Percentiles rank a stretch among this genome's conserved stretches.
Evolutionary conservation across 106 monocot genomes (phyloP).

Genomic region (Ottelia alismoides): DNA sequence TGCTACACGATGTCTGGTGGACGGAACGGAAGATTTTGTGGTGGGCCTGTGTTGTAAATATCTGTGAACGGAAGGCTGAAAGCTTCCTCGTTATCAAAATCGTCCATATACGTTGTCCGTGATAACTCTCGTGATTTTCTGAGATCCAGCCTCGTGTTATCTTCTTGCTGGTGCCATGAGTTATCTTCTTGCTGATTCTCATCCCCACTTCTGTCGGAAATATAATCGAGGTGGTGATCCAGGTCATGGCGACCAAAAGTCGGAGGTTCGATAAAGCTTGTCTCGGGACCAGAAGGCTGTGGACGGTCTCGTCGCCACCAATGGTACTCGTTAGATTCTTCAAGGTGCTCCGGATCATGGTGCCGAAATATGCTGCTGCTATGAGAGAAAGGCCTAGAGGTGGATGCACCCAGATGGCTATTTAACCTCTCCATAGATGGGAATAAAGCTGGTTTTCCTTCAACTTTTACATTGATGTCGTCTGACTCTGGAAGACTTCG

Average conservation of each 20-base stretch:
- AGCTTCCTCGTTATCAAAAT: background rate
- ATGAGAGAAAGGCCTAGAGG: conserved; percentile 38
- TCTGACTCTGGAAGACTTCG: background rate
- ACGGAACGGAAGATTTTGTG: background rate
- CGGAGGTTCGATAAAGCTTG: conserved; percentile 66
- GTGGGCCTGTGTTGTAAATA: background rate
- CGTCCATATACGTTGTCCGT: background rate
- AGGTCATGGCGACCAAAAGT: conserved; percentile 9
- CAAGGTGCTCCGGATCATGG: conserved; percentile 5
- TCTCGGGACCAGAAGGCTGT: conserved; percentile 1
- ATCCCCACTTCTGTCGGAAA: conserved; percentile 13
- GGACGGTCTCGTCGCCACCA: conserved; percentile 45
- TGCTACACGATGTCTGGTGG: background rate
- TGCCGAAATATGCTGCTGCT: conserved; percentile 6
- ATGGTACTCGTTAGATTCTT: conserved; percentile 3
- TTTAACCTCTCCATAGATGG: conserved; percentile 19
- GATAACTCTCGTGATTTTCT: background rate
- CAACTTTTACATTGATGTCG: conserved; percentile 14
- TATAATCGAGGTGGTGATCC: conserved; percentile 23
- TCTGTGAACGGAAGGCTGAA: background rate
- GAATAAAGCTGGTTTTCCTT: conserved; percentile 9
- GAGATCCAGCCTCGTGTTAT: background rate
- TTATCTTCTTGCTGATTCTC: no score
- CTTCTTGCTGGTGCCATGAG: no score
- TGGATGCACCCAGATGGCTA: conserved; percentile 47